Evolutionary conservation across 164 flowering plant genomes (phyloP), one percentile per base, ranked within the genome.

Genomic region (Saururus chinensis): DNA sequence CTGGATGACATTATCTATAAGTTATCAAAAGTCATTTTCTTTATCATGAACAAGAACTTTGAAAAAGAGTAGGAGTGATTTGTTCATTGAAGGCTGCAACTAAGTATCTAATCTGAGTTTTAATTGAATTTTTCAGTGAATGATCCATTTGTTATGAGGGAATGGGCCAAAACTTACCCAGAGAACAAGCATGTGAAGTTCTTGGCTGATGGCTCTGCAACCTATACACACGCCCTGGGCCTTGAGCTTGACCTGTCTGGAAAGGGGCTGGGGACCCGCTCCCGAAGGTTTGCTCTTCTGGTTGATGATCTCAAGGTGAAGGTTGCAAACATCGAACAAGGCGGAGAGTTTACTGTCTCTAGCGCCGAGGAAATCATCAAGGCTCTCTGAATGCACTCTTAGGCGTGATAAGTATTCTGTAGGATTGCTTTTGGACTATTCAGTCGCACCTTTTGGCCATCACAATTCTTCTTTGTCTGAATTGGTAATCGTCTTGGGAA

Each of bases 121-220:
- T 2, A 30, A 30, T 30, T 2, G 2, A 6, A 30, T 6, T 6
- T 66, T 75, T 76, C 83, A 90, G 98, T 93, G 4, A 93, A 93
- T 60, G 98, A 93, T 60, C 92, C 95, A 4, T 93, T 90, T 64
- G 98, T 93, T 82, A 86, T 90, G 98, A 88, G 81, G 84, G 96
- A 84, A 59, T 90, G 96, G 98, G 81, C 83, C 9, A 83, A 93
- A 71, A 73, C 92, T 1, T 93, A 60, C 79, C 85, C 95, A 4
- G 90, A 86, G 57, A 88, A 81, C 83, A 83, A 88, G 80, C 77
- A 82, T 56, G 85, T 93, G 21, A 86, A 85, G 84, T 90, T 93
- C 78, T 77, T 90, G 1, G 92, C 96, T 26, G 98, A 90, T 76
- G 97, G 96, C 4, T 81, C 95, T 1, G 96, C 77, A 12, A 59